These are phyloP conservation scores for Penicillium simplicissimum DNA, from an alignment of 495 filamentous ascomycete genomes.

Conservation along the genomic window DNA sequence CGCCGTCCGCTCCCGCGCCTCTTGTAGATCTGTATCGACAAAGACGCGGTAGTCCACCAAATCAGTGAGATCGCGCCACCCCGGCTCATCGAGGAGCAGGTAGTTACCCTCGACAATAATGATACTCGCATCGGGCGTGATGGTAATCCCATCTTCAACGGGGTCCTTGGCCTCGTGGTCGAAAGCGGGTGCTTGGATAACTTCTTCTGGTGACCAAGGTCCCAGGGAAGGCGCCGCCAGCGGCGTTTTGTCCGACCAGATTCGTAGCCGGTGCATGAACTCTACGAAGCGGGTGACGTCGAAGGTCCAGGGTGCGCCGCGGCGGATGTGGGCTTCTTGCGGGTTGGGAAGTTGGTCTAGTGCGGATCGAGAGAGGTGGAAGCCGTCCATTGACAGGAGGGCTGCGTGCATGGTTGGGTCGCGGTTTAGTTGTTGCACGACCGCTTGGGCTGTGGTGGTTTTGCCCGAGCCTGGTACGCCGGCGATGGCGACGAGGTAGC, in stretches of 20 bases:
- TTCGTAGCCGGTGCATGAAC: conserved; percentile 26
- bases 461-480: conserved; percentile 51
- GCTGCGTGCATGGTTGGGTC: conserved; percentile 21
- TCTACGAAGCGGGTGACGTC: conserved; percentile 33
- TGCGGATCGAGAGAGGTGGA: conserved; percentile 38
- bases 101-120: conserved; percentile 45
- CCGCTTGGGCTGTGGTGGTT: conserved; percentile 44
- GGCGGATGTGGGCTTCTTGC: conserved; percentile 39
- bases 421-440: conserved; percentile 35
- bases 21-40: conserved; percentile 36
- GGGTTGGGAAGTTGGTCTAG: conserved; percentile 40
- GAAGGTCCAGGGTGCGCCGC: conserved; percentile 48
- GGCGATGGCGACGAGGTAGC: conserved; percentile 44
- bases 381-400: conserved; percentile 45
- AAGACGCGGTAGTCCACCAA: conserved; percentile 39
- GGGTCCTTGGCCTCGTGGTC: conserved; percentile 45
- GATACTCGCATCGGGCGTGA: conserved; percentile 34
- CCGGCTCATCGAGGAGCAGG: conserved; percentile 35
- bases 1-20: conserved; percentile 38
- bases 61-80: conserved; percentile 28
- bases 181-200: conserved; percentile 38
- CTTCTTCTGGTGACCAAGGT: conserved; percentile 8
- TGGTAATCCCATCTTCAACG: conserved; percentile 34
- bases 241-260: conserved; percentile 28
- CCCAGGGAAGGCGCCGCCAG: conserved; percentile 10